Conservation (phyloP, 441 rosid genomes). For the Populus hybrid region DNA sequence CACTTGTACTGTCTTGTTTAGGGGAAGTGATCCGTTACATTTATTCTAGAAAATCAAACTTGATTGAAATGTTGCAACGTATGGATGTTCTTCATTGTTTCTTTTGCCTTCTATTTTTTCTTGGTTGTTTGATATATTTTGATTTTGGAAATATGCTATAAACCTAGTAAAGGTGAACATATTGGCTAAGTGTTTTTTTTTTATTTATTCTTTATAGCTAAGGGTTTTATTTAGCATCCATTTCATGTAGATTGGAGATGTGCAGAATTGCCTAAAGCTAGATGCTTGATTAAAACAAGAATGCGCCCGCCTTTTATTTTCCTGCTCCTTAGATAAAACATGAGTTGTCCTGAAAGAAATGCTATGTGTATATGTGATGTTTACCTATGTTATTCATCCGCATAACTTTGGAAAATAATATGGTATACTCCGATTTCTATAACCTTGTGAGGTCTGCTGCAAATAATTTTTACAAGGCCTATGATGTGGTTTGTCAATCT, state of each 20-base stretch:
- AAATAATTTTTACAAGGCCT: not conserved
- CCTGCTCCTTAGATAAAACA: not conserved
- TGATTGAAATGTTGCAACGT: not conserved
- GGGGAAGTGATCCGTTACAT: not conserved
- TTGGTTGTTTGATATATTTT: not conserved
- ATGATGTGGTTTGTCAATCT: not conserved
- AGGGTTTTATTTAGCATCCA: not conserved
- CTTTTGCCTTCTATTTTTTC: not conserved
- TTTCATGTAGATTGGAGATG: not conserved
- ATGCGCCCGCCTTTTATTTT: not conserved
- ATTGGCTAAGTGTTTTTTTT: not conserved
- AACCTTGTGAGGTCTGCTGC: not conserved
- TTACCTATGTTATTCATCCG: not conserved
- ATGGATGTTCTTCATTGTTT: not conserved
- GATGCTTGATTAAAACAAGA: not conserved
- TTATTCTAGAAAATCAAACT: not conserved
- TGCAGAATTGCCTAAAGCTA: not conserved
- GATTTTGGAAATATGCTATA: not conserved
- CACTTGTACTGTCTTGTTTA: not conserved
- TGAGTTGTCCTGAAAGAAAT: no score
- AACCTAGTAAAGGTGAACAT: not conserved
- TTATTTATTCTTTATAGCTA: not conserved
- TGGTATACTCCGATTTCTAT: not conserved
- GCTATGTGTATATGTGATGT: not conserved
- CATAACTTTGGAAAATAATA: not conserved